phyloP scores from a whole-genome alignment of 768 basidiomycete species.

The Hygrophoropsis aurantiaca region DNA sequence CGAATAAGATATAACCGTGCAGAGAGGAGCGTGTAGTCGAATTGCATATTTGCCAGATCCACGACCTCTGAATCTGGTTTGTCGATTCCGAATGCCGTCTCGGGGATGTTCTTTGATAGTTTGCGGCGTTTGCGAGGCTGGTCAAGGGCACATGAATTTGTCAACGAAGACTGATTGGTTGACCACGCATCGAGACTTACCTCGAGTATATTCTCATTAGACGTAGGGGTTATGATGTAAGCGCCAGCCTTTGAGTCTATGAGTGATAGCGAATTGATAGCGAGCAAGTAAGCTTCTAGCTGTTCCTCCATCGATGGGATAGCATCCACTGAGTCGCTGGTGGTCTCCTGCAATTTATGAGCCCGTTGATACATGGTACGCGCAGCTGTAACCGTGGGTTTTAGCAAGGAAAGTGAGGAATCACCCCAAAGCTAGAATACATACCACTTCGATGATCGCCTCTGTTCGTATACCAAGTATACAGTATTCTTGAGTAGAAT shows the following conservation, averaged over 20 bases:
- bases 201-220: constrained; percentile 45
- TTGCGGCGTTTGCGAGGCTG: constrained; percentile 73
- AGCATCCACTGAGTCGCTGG: constrained; percentile 34
- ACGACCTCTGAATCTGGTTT: constrained; percentile 77
- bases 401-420: constrained; percentile 16
- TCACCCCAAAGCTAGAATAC: constrained; percentile 26
- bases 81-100: constrained; percentile 61
- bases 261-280: constrained; percentile 85
- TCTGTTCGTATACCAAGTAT: constrained; percentile 86
- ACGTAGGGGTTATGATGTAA: constrained; percentile 62
- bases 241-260: constrained; percentile 81
- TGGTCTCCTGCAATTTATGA: constrained; percentile 61
- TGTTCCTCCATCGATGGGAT: constrained; percentile 61
- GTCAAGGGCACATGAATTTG: constrained; percentile 11
- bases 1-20: constrained; percentile 75
- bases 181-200: constrained; percentile 28
- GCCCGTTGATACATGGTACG: constrained; percentile 93
- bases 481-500: constrained; percentile 88
- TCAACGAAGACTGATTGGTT: constrained; percentile 10
- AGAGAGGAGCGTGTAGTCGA: constrained; percentile 73
- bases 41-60: constrained; percentile 74
- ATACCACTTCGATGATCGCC: constrained; percentile 91
- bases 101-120: constrained; percentile 75
- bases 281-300: constrained; percentile 78
- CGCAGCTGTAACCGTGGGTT: constrained; percentile 58